Base-by-base conservation (phyloP, 2,329 filamentous ascomycete genomes). In the Chrysoporthe puriensis region DNA sequence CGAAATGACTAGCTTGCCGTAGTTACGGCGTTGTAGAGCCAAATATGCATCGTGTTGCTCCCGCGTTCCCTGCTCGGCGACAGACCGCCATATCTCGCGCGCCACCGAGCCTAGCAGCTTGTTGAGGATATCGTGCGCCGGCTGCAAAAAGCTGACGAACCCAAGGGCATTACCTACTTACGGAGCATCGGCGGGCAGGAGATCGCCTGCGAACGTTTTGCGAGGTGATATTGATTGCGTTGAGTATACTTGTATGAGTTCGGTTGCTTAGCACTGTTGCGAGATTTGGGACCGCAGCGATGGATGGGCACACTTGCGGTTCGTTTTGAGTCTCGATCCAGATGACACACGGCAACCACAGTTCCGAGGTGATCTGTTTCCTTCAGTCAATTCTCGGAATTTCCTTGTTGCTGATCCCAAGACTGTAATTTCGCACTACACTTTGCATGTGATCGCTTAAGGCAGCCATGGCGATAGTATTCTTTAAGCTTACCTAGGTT, bases 41-140 rank as follows among this genome's bases (percentile, higher is more conserved):
- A 70, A 72, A 70, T 75, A 79, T 44, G 74, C 80, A 66, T 79
- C 76, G 62, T 77, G 70, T 70, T 80, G 78, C 4, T 66, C 71
- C 1, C 73, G 70, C 3, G 76, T 76, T 13, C 76, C 75, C 62
- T 75, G 77, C 67, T 75, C 72, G 26, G 67, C 66, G 65, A 79
- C 76, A 9, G 73, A 64, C 2, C 66, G 64, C 7, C 77, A 74
- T 34, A 79, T 72, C 44, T 70, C 42, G 9, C 63, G 66, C 2
- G 75, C 77, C 1, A 73, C 67, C 57, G 71, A 71, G 66, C 74
- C 73, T 11, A 80, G 68, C 3, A 78, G 77, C 67, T 74, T 75
- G 8, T 48, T 52, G 13, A 72, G 32, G 13, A 80, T 66, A 13
- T 76, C 74, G 18, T 52, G n/a, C 1, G n/a, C 48, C n/a, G 48